A percentile compares a stretch with the other conserved stretches of the same genome.
Conservation (phyloP, 768 basidiomycete species). For the Russula vinacea region DNA sequence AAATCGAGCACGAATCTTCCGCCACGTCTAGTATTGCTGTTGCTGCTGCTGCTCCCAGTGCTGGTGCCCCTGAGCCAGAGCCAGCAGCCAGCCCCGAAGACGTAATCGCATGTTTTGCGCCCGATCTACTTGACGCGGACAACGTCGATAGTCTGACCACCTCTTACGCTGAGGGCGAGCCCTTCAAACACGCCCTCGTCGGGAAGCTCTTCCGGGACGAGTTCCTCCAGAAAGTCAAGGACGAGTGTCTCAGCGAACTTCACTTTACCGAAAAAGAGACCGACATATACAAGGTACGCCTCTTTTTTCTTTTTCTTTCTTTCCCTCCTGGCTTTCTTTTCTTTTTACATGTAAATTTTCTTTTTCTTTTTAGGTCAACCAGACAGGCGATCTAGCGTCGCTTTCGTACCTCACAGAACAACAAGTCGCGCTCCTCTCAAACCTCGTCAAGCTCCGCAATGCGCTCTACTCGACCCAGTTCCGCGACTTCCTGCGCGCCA, state of each 20-base stretch:
- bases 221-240: slow-evolving; percentile 73
- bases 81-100: slow-evolving; percentile 31
- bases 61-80: not conserved
- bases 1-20: slow-evolving; percentile 39
- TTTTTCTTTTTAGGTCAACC: slow-evolving; percentile 67
- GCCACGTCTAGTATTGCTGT: slow-evolving; percentile 4
- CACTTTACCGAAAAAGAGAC: slow-evolving; percentile 93
- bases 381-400: slow-evolving; percentile 95
- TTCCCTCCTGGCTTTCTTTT: not conserved
- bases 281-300: slow-evolving; percentile 89
- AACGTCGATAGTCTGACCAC: slow-evolving; percentile 54
- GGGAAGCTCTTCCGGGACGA: slow-evolving; percentile 82
- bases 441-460: slow-evolving; percentile 78
- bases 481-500: slow-evolving; percentile 73
- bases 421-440: slow-evolving; percentile 77
- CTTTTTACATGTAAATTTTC: not conserved
- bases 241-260: slow-evolving; percentile 76
- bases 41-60: not conserved
- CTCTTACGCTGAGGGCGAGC: slow-evolving; percentile 56
- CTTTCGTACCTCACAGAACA: slow-evolving; percentile 77
- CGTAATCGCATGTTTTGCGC: slow-evolving; percentile 43
- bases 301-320: not conserved
- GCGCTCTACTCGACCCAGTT: slow-evolving; percentile 86
- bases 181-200: slow-evolving; percentile 81
- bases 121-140: slow-evolving; percentile 54